Percentiles rank a stretch among this genome's conserved stretches.
Evolutionary conservation across 352 stramenopile genomes (phyloP).

Genomic region (Peronospora farinosa): DNA sequence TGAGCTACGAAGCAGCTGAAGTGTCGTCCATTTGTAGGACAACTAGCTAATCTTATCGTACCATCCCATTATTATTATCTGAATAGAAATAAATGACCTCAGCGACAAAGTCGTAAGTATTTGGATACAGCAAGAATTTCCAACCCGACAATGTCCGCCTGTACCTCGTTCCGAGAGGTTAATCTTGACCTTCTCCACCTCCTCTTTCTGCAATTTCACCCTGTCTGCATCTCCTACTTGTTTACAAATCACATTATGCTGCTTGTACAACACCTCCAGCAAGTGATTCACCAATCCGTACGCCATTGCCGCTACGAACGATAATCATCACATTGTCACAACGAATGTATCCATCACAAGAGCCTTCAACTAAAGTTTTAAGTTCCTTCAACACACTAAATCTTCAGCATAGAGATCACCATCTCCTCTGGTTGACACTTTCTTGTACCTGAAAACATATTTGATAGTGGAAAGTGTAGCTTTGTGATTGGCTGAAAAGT

Average conservation of each 20-base stretch:
- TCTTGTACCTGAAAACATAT: too few species aligned
- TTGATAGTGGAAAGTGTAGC: too few species aligned
- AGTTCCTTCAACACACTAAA: slow-evolving; percentile 63
- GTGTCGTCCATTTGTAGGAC: too few species aligned
- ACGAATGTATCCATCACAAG: slow-evolving; percentile 40
- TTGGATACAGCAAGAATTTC: too few species aligned
- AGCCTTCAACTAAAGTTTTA: slow-evolving; percentile 62
- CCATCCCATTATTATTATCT: too few species aligned
- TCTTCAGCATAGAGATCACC: too few species aligned
- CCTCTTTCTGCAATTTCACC: slow-evolving; percentile 52
- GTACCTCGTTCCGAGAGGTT: slow-evolving; percentile 49
- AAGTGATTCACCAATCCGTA: slow-evolving; percentile 94
- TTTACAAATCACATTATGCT: slow-evolving; percentile 33
- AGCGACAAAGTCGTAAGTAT: too few species aligned
- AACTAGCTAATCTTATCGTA: too few species aligned
- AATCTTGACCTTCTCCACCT: slow-evolving; percentile 69
- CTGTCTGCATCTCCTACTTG: slow-evolving; percentile 40
- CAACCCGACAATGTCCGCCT: slow-evolving; percentile 25
- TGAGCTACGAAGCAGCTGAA: too few species aligned
- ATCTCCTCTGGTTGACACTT: too few species aligned
- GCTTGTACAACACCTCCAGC: slow-evolving; percentile 84
- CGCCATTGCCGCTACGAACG: slow-evolving; percentile 94
- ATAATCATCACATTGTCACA: slow-evolving; percentile 86
- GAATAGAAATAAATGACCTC: too few species aligned
- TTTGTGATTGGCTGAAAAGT: slow-evolving; percentile 13